These are phyloP conservation scores for Chlamydomonas sp. DNA, from an alignment of 139 green algal genomes.

Conservation along the genomic window DNA sequence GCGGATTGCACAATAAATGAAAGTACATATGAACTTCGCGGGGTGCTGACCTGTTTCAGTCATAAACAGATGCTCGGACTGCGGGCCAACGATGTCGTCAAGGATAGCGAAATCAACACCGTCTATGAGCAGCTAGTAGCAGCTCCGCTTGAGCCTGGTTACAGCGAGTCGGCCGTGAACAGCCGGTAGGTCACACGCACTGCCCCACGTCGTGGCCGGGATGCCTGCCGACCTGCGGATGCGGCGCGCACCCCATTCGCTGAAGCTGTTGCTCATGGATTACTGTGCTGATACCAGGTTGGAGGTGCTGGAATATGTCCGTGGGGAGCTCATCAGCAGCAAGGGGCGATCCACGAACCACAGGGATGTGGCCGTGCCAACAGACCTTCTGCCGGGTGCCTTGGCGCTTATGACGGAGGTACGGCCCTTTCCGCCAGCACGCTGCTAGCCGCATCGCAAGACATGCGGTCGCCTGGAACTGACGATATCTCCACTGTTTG, in stretches of 20 bases:
- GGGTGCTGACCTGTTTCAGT: no score
- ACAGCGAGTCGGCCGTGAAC: constrained; percentile 39
- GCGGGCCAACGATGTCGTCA: constrained; percentile 30
- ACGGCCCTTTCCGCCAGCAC: background rate
- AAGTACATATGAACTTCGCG: no score
- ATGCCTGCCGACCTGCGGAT: no score
- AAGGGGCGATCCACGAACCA: constrained; percentile 33
- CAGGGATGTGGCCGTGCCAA: constrained; percentile 52
- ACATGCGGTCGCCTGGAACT: no score
- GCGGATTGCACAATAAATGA: no score
- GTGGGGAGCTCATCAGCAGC: constrained; percentile 44
- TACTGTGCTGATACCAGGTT: constrained; percentile 39
- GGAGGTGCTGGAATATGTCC: constrained; percentile 62
- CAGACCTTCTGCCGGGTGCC: constrained; percentile 62
- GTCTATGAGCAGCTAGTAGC: constrained; percentile 53
- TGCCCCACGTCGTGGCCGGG: no score
- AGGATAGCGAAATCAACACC: constrained; percentile 53
- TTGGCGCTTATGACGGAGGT: constrained; percentile 74
- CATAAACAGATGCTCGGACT: constrained; percentile 65
- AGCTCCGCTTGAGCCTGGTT: constrained; percentile 51
- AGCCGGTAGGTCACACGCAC: background rate
- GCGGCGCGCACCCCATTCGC: background rate
- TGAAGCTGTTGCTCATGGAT: background rate
- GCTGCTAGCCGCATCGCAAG: background rate
- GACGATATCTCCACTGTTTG: background rate